Conservation (phyloP, 345 rosid genomes). For the Bruguiera parviflora region DNA sequence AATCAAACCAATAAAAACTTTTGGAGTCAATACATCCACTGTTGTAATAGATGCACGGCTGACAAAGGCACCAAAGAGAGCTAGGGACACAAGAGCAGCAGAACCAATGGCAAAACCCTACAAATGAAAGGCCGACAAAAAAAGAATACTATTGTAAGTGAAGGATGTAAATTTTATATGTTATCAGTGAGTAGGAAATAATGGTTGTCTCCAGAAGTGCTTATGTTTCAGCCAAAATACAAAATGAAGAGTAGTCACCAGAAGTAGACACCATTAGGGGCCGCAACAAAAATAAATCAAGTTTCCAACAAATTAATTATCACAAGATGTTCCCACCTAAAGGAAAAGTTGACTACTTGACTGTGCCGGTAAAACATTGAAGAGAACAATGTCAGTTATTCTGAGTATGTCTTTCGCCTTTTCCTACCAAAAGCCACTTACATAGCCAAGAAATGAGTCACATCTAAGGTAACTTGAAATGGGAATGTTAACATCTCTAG, state of each 20-base stretch:
- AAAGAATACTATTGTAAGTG: neutral
- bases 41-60: constrained; percentile 26
- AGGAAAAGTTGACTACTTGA: neutral
- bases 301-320: neutral
- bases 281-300: neutral
- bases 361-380: too few species aligned
- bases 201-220: neutral
- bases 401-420: neutral
- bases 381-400: neutral
- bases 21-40: constrained; percentile 29
- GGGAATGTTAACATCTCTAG: too few species aligned
- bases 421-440: neutral
- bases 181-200: neutral
- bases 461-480: neutral
- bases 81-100: constrained; percentile 72
- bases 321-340: neutral
- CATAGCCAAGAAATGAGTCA: neutral
- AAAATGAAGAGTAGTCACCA: neutral
- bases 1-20: constrained; percentile 30
- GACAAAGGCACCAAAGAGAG: constrained; percentile 32
- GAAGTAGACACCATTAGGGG: neutral
- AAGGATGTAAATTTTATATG: neutral
- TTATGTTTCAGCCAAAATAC: neutral
- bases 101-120: constrained; percentile 79
- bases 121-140: constrained; percentile 14